Base-by-base conservation (phyloP, 2,329 filamentous ascomycete species). In the Cladosporium oxysporum region DNA sequence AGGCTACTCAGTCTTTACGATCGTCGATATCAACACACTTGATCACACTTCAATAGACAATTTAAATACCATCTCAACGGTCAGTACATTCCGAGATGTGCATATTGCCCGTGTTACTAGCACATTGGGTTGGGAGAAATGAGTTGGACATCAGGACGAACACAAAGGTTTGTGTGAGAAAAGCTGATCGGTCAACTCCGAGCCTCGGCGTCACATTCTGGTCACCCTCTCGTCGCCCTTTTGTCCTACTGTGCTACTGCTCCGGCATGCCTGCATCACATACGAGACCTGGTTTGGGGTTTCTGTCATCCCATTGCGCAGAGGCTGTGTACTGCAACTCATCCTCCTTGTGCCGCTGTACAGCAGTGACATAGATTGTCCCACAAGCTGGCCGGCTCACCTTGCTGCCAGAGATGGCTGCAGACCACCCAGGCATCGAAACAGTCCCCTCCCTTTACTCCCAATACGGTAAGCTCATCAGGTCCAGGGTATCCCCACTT, bases 401-500 rank as follows among this genome's bases (percentile, higher is more conserved):
- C 10, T 23, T 47, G 41, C 8, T 47, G 5, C 41, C 41, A 47
- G n/a, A 21, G 7, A 47, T 12, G 41, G 41, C 10, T 21, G 8
- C n/a, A 47, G 10, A 47, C n/a, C 41, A 23, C 21, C 21, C n/a
- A 47, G 21, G 41, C 29, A 29, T 55, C 14, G 23, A 26, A 26
- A 26, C 23, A 26, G 23, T 26, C 23, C 23, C 23, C 23, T 26
- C 23, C 23, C 23, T 26, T 26, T 26, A 26, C 23, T 21, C 41
- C 41, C 41, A 21, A 47, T 47, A 23, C n/a, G 41, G 41, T n/a
- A 55, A 55, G 28, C 18, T 55, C 26, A 31, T 11, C 23, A 26
- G 23, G 21, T 14, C 29, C 28, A 28, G 59, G 44, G n/a, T 35
- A 16, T 37, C 58, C 58, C 59, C 59, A 62, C 59, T 41, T 52